phyloP scores from a whole-genome alignment of 176 grass and related monocot genomes.

The Avena sativa region DNA sequence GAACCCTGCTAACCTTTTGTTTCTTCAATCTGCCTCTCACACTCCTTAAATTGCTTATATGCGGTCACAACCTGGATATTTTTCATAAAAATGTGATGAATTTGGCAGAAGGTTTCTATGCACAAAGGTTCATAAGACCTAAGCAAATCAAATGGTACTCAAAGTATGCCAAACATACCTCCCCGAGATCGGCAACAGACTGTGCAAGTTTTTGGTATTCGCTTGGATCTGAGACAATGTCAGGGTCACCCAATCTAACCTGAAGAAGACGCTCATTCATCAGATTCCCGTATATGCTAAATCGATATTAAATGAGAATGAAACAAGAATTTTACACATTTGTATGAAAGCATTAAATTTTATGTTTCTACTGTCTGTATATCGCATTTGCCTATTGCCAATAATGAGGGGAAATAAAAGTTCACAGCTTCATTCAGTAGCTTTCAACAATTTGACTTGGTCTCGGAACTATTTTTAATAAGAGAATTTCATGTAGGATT shows the following conservation, averaged over 20 bases:
- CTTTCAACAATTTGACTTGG: background rate
- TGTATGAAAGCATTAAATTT: slow-evolving; percentile 3
- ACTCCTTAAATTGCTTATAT: slow-evolving; percentile 87
- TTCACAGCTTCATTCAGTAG: background rate
- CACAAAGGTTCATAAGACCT: background rate
- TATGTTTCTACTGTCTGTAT: background rate
- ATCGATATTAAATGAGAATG: slow-evolving; percentile 1
- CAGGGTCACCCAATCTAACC: slow-evolving; percentile 95
- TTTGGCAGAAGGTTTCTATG: background rate
- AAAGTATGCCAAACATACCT: slow-evolving; percentile 57
- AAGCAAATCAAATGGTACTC: background rate
- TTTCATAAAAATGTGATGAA: slow-evolving; percentile 26
- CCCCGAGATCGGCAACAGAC: slow-evolving; percentile 81
- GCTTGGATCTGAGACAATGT: slow-evolving; percentile 77
- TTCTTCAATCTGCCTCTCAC: slow-evolving; percentile 81
- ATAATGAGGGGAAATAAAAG: background rate
- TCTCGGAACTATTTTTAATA: background rate
- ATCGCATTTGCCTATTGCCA: background rate
- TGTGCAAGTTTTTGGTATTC: slow-evolving; percentile 97
- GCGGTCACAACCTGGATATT: slow-evolving; percentile 68
- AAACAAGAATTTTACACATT: background rate
- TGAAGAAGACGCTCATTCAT: slow-evolving; percentile 45
- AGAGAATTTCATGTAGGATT: background rate
- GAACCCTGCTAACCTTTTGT: slow-evolving; percentile 68
- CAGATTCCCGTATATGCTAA: slow-evolving; percentile 5